Evolutionary conservation across 75 land plant species (phyloP), one percentile per base, ranked within the genome.

Genomic region (Isoetes taiwanensis): DNA sequence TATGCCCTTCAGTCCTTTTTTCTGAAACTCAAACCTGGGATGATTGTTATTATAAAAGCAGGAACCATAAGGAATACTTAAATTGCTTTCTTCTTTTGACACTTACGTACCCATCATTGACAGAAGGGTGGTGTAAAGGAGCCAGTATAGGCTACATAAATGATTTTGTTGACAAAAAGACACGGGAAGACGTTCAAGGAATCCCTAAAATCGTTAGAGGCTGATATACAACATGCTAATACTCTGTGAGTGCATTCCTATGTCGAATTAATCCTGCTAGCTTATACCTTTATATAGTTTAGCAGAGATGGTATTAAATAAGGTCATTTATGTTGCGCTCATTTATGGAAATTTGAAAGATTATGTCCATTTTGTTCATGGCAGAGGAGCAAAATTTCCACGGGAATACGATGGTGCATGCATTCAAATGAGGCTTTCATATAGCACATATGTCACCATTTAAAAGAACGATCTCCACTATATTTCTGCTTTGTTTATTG

Each of bases 151-250:
- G n/a, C n/a, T n/a, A n/a, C n/a, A n/a, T n/a, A n/a, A n/a, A 66
- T 66, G 69, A 32, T 66, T 57, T 57, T 52, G 43, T 8, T 64
- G 42, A 41, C 59, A 3, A 52, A 70, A 19, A 52, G 67, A 12
- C 40, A 74, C 66, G 38, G 87, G 34, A 87, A 78, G 41, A 83
- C 94, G 33, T 87, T 83, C 77, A 87, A 87, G 76, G 94, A 87
- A 34, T 87, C 94, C 20, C 72, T 87, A 30, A 87, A 87, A 68
- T 74, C 69, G 4, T 72, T 87, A 48, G 94, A 87, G 66, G 94
- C 94, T 23, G 94, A 87, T 69, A 84, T 84, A 58, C 94, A 87
- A 61, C 94, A 87, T 35, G 94, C 94, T 40, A 87, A 87, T 62
- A 80, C 84, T 3, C 65, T 87, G 94, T 87, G 66, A 64, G 93